Conservation (phyloP, 1,284 basidiomycete species). For the Pseudozyma tsukubaensis region DNA sequence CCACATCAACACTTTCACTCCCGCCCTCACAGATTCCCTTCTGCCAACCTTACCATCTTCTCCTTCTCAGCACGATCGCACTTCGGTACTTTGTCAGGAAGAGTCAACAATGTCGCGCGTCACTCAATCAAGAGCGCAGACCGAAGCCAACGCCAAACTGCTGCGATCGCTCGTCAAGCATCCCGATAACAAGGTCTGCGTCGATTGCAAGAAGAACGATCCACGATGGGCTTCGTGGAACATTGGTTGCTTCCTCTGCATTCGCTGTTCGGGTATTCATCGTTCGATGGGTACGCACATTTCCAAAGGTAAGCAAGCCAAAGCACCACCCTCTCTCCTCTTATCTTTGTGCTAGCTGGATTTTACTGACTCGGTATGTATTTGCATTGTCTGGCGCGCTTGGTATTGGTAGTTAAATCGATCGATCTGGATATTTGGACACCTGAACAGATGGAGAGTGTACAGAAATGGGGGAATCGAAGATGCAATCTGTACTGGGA, state of each 20-base stretch:
- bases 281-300: constrained; percentile 94
- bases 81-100: no score
- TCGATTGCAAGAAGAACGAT: constrained; percentile 73
- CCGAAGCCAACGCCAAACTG: constrained; percentile 64
- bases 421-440: constrained; percentile 99
- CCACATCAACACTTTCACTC: no score
- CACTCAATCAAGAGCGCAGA: constrained; percentile 65
- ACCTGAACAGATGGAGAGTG: constrained; percentile 88
- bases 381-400: not conserved
- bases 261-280: constrained; percentile 97
- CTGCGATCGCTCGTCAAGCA: constrained; percentile 69
- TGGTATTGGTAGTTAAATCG: constrained; percentile 80
- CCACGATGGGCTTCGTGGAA: constrained; percentile 99
- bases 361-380: not conserved
- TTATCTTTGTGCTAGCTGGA: not conserved
- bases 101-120: constrained; percentile 66
- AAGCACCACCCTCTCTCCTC: not conserved
- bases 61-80: no score
- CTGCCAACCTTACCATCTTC: no score
- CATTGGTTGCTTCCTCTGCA: constrained; percentile 91
- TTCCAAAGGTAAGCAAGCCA: constrained; percentile 38
- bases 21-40: no score
- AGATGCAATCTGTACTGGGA: constrained; percentile 97
- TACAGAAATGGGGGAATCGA: constrained; percentile 89
- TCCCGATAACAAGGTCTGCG: constrained; percentile 90